Base-by-base conservation (phyloP, 257 asterid species). In the Fraxinus pennsylvanica region DNA sequence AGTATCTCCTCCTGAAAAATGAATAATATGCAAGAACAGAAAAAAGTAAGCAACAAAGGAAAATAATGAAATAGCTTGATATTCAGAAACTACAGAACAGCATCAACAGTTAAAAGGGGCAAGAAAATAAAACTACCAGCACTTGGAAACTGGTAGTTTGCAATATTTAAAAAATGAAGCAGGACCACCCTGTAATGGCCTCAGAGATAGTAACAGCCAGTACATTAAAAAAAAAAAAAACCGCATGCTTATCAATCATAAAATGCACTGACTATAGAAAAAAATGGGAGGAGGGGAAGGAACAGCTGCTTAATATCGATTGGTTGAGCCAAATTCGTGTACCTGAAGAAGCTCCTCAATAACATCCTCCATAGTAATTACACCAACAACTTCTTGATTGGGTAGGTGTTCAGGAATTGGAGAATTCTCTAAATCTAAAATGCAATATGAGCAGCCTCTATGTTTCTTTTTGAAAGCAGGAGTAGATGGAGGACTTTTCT, bases 321-420 rank as follows among this genome's bases (percentile, higher is more conserved):
- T 36, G 36, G 52, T 66, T 9, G 21, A 63, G 57, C 33, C 22
- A 41, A 43, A 69, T 21, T 27, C 73, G 77, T 32, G 71, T 88
- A 95, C 99, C 97, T 95, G 99, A 83, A 95, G 99, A 84, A 95
- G 99, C 89, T 95, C 99, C 91, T 95, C 99, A 29, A 95, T 95
- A 85, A 96, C 99, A 79, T 96, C 99, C 83, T 96, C 98, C 99
- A 96, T 93, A 76, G 92, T 80, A 74, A 96, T 96, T 57, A 96
- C 99, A 77, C 99, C 99, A 65, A 96, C 96, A 22, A 87, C 97
- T 72, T 87, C 90, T 87, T 96, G 93, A 85, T 89, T 82, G 8
- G 91, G 90, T 47, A 95, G 89, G 83, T 89, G 84, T 85, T 88
- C 97, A 0, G 99, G 99, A 72, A 96, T 86, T 7, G 96, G 94